Base-by-base conservation (phyloP, 495 filamentous ascomycete species). In the Aspergillus nidulans region DNA sequence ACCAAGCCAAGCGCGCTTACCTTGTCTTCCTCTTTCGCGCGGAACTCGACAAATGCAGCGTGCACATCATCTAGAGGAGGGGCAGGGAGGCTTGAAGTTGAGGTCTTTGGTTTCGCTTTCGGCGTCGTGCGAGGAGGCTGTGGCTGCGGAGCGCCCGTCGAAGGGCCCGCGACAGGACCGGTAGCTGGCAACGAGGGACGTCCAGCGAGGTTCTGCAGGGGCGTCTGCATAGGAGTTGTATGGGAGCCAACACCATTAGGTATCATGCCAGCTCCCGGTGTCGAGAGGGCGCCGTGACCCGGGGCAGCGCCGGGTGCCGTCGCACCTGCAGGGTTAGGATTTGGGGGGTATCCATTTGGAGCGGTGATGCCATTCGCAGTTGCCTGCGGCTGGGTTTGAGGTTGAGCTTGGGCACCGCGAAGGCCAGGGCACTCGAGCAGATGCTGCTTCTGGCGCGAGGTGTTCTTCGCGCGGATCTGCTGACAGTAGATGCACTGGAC, bases 401-500 rank as follows among this genome's bases (percentile, higher is more conserved):
- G 61, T 54, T 75, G 72, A 34, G 73, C 70, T 55, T 74, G 73
- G 55, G 73, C 65, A 42, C 74, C 74, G 42, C 75, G 72, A 19
- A 78, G 69, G 51, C 74, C 76, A 53, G 77, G 77, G 54, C 78
- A 81, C 58, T 81, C 78, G 53, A 78, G 75, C 5, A 81, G 69
- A 59, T 81, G 78, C 60, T 79, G 75, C 60, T 80, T 80, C 68
- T 81, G 78, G 54, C 78, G 76, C 63, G 76, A 79, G 47, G 78
- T 81, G 51, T 81, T 81, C 67, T 81, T 81, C 61, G 78, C 78
- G 53, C 78, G 77, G 39, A 81, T 78, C 62, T 79, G 77, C 56
- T 81, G 77, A 51, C 78, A 81, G 67, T 81, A 81, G 67, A 81
- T 80, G 63, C 78, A 81, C 74, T 81, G 78, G 18, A 80, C 78